Evolutionary conservation across 1,284 basidiomycete species (phyloP), one percentile per base, ranked within the genome.

Genomic region (Mrakiaceae sp.): DNA sequence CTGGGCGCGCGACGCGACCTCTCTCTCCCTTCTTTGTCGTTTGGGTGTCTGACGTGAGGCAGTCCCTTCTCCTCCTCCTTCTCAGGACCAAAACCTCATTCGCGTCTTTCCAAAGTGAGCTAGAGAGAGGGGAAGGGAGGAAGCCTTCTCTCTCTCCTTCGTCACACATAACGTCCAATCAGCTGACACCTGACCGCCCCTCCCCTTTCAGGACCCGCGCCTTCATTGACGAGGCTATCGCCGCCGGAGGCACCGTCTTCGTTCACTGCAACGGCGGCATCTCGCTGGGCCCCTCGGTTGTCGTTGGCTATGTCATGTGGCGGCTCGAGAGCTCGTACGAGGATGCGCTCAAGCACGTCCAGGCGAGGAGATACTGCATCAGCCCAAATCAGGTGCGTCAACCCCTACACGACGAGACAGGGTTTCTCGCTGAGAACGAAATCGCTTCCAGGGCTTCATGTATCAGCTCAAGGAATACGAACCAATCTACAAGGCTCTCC

Each of bases 221-320:
- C 27, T 95, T 93, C 75, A 94, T 95, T 70, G 84, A 88, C 70
- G 71, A 81, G 2, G 89, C 89, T 2, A 80, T 92, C 59, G 68
- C 70, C 0, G 71, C 76, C 14, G 84, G 85, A 10, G 90, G 91
- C 11, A 84, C 84, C 49, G 89, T 93, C 4, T 81, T 94, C 5
- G 91, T 92, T 1, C 91, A 94, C 73, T 94, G 91, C 74, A 93
- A 92, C 69, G 91, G 91, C 58, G 91, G 90, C 2, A 94, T 93
- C 71, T 87, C 87, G 62, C 80, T 91, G 10, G 89, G 89, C 0
- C 90, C 90, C 0, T 83, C 90, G 0, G 90, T 94, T 64, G 88
- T 92, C 46, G 87, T 93, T 63, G 92, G 92, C 83, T 94, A 90
- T 72, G 86, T 90, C 44, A 94, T 93, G 90, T 85, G 87, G 70